These are phyloP conservation scores for Gypsophila paniculata DNA, from an alignment of 179 eudicot genomes.

Conservation along the genomic window DNA sequence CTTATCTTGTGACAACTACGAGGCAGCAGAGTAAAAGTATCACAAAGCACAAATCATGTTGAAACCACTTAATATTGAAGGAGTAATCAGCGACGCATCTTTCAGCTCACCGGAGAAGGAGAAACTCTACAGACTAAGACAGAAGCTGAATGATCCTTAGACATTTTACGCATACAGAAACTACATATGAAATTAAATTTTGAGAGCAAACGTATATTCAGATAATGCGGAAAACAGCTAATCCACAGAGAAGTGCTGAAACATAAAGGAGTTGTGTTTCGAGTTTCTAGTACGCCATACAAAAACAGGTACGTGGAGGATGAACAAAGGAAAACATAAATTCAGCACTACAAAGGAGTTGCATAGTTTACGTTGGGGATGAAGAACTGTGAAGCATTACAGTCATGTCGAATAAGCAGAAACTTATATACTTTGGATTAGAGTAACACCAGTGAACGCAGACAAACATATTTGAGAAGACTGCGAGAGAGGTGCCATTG, in stretches of 20 bases:
- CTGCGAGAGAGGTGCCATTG: no score
- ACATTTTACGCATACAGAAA: no score
- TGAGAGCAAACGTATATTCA: background rate
- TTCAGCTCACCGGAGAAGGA: background rate
- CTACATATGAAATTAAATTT: no score
- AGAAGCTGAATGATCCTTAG: background rate
- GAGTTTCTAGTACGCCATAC: background rate
- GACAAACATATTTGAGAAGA: no score
- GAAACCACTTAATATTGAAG: background rate
- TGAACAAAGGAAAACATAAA: background rate
- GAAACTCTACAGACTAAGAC: background rate
- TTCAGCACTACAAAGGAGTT: background rate
- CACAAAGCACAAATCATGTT: background rate
- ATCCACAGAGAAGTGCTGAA: background rate
- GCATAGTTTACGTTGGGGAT: background rate
- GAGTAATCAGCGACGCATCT: background rate
- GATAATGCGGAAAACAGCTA: no score
- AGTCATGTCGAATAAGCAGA: no score
- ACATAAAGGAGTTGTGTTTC: background rate
- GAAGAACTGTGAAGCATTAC: no score
- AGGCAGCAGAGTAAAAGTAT: background rate
- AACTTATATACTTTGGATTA: no score
- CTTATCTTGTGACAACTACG: background rate
- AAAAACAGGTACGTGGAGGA: background rate
- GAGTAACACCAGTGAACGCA: no score